Base-by-base conservation (phyloP, 225 moss, liverwort and hornwort species). In the Polytrichum commune region DNA sequence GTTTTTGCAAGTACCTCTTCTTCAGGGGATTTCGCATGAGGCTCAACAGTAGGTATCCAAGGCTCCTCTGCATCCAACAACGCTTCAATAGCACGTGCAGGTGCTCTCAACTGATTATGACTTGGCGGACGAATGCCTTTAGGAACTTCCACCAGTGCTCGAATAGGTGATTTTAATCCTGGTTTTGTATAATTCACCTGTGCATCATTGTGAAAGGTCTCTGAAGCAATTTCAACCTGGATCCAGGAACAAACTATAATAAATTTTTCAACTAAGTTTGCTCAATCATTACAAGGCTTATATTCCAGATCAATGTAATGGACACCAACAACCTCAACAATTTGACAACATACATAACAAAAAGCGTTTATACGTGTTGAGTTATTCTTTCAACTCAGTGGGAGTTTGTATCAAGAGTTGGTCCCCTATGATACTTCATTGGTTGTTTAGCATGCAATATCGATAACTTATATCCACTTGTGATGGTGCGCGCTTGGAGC, bases 1-100 rank as follows among this genome's bases (percentile, higher is more conserved):
- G 4, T 16, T 46, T 46, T 13, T 16, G 16, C 46, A 13, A 46
- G 46, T 46, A 70, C 70, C 70, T 70, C 84, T 75, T 89, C 89
- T 65, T 86, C 80, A 1, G 84, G 78, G 27, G 84, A 76, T 73
- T 86, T 89, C n/a, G 64, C 18, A 63, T 65, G 80, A 80, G 82
- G 73, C 73, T 84, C 81, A 26, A 38, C 65, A 10, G 75, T 30
- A 64, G 89, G 79, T 61, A 78, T 79, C 89, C 89, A 89, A 65
- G 86, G 81, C 23, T 84, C 89, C 9, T 82, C 89, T 55, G 76
- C 71, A 70, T 89, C 86, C 79, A 86, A 77, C 9, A 75, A 82
- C 27, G 82, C 78, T 78, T 89, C 86, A 20, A 89, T 89, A 20
- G 89, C 89, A 79, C 89, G 83, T 8, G 82, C 79, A 54, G 79